A percentile compares a stretch with the other conserved stretches of the same genome.
Evolutionary conservation across 139 green algal species (phyloP).

Genomic region (Chlorella sp.): DNA sequence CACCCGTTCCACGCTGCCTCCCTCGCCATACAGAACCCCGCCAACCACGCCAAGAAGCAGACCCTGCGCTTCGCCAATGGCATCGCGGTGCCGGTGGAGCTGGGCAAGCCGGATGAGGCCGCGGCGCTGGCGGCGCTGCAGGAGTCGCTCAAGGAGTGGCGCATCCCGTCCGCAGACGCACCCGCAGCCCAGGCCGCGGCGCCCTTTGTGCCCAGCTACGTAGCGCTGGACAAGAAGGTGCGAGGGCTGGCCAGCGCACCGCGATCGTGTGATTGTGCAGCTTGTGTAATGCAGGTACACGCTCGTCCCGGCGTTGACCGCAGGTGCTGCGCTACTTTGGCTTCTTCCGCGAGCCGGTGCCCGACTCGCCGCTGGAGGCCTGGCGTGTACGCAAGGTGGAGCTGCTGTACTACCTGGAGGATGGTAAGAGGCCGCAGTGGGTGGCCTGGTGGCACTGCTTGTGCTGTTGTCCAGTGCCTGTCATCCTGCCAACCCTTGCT

Average conservation of each 20-base stretch:
- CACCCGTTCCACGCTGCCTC: not conserved
- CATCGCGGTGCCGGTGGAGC: conserved; percentile 62
- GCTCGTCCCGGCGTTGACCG: no score
- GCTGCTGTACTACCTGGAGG: conserved; percentile 57
- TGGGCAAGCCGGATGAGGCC: not conserved
- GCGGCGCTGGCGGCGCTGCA: not conserved
- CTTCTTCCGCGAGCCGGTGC: conserved; percentile 91
- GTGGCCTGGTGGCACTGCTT: no score
- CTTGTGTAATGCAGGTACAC: no score
- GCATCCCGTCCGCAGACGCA: not conserved
- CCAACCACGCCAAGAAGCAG: conserved; percentile 67
- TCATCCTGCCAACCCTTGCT: no score
- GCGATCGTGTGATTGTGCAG: no score
- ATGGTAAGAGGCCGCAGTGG: no score
- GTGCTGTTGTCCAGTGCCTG: no score
- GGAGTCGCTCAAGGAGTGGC: conserved; percentile 1
- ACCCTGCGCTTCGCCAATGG: conserved; percentile 79
- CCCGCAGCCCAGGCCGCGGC: not conserved
- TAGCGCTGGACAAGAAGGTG: conserved; percentile 87
- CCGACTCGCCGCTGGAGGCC: conserved; percentile 81
- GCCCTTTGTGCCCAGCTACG: conserved; percentile 69
- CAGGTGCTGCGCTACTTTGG: conserved; percentile 94
- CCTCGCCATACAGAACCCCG: conserved; percentile 42
- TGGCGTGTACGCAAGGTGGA: conserved; percentile 83
- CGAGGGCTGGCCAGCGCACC: not conserved